phyloP scores from a whole-genome alignment of 805 yeast genomes.

The Saturnispora sekii region DNA sequence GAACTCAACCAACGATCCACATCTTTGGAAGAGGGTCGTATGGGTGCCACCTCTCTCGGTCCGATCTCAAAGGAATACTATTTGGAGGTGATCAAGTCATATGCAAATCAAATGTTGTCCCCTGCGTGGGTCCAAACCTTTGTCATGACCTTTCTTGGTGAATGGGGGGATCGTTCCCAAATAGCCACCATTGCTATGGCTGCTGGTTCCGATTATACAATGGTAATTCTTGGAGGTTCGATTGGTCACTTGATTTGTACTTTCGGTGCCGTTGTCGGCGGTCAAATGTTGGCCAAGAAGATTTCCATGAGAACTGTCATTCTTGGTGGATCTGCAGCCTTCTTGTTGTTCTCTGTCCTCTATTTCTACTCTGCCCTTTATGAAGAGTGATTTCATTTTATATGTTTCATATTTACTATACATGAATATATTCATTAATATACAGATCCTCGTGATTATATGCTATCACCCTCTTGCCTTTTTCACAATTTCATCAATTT shows the following conservation, averaged over 20 bases:
- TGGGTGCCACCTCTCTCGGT: conserved; percentile 24
- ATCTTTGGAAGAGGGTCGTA: conserved; percentile 51
- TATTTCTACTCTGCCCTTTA: conserved; percentile 63
- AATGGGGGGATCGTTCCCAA: conserved; percentile 99
- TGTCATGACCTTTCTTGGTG: conserved; percentile 92
- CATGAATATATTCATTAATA: neutral
- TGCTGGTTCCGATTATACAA: conserved; percentile 89
- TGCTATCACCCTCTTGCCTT: neutral
- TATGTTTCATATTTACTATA: neutral
- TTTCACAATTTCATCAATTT: neutral
- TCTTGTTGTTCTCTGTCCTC: conserved; percentile 69
- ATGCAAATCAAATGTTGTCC: conserved; percentile 58
- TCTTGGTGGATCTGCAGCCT: conserved; percentile 81
- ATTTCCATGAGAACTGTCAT: conserved; percentile 90
- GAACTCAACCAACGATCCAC: conserved; percentile 43
- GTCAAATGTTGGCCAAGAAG: conserved; percentile 78
- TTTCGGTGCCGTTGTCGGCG: conserved; percentile 86
- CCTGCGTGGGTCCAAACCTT: conserved; percentile 94
- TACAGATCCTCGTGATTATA: neutral
- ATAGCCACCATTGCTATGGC: conserved; percentile 98
- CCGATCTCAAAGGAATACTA: conserved; percentile 1
- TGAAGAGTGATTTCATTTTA: conserved; percentile 16
- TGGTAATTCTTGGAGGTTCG: conserved; percentile 80
- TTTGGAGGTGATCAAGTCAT: conserved; percentile 35
- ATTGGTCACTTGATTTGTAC: conserved; percentile 87